Base-by-base conservation (phyloP, 352 stramenopile species). In the Pythium aristosporum region DNA sequence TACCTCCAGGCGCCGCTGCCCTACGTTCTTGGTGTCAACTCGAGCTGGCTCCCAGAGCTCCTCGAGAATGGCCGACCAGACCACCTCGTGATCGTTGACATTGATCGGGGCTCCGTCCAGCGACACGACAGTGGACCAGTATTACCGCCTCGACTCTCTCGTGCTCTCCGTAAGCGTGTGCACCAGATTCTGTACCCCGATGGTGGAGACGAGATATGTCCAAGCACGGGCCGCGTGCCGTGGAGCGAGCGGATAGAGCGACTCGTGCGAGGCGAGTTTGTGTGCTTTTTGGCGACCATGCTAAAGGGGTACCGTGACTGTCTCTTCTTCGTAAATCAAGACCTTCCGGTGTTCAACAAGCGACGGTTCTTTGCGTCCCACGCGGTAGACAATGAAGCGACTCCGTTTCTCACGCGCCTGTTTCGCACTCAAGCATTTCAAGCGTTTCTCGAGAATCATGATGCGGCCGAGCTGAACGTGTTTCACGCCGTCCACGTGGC, bases 311-410 rank as follows among this genome's bases (percentile, higher is more conserved):
- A 95, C 46, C 86, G 83, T 20, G 86, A 92, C 41, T 94, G 86
- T n/a, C 49, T 94, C 21, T 91, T 94, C 49, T 94, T 92, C 47
- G 86, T 94, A 21, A 92, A 94, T 53, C 83, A 91, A 44, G 88
- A 88, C 50, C 74, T 94, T 10, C 84, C 86, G 4, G 86, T 94
- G n/a, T 94, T 94, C 63, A 92, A 94, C 74, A 92, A 94, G 61
- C 82, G 84, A 3, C 73, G 86, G 1, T 94, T 92, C 64, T 86
- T 92, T 43, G 66, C 85, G 12, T 90, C 68, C 20, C 75, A 81
- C 57, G 71, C 73, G 0, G 67, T 58, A 16, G 82, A 91, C 49
- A 88, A 57, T 54, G 82, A 94, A 34, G 76, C 87, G 5, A 73
- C 76, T 18, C 83, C 86, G 21, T 81, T 94, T 39, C 68, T 89